phyloP scores from a whole-genome alignment of 208 protist species.

The Trypanosoma boissoni region DNA sequence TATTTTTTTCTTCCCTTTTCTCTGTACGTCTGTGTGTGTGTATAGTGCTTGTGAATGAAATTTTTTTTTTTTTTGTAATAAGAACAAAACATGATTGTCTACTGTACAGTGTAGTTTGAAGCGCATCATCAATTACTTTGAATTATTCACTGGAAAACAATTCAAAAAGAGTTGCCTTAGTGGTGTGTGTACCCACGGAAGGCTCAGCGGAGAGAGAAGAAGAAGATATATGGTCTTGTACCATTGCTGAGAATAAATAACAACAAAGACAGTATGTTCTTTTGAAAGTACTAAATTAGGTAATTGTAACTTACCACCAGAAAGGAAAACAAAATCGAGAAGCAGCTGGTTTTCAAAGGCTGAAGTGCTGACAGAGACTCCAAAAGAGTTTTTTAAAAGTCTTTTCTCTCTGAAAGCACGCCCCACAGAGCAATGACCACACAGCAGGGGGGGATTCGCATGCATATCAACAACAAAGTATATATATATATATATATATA shows the following conservation, averaged over 20 bases:
- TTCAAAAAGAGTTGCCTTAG: slow-evolving; percentile 36
- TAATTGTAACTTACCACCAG: slow-evolving; percentile 6
- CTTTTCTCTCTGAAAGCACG: not conserved
- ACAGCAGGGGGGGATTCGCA: slow-evolving; percentile 24
- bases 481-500: slow-evolving; percentile 10
- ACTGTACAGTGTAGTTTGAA: not conserved
- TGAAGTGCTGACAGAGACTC: too few relatives aligned
- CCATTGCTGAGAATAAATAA: slow-evolving; percentile 9
- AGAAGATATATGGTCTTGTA: slow-evolving; percentile 48
- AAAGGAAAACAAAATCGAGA: slow-evolving; percentile 34
- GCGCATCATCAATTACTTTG: not conserved
- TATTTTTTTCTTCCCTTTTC: too few relatives aligned
- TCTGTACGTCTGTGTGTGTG: too few relatives aligned
- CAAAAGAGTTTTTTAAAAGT: too few relatives aligned
- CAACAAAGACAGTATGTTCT: not conserved
- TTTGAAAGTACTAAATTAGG: not conserved
- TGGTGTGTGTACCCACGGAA: slow-evolving; percentile 39
- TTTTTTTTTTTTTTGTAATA: too few relatives aligned
- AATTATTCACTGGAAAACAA: not conserved
- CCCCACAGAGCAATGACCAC: not conserved
- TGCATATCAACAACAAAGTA: not conserved
- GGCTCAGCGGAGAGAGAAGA: slow-evolving; percentile 28
- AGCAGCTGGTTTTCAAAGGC: slow-evolving; percentile 11
- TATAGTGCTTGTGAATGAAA: too few relatives aligned
- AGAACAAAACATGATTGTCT: not conserved